phyloP scores from a whole-genome alignment of 1,139 yeast species.

The Tardiomyces blankii region DNA sequence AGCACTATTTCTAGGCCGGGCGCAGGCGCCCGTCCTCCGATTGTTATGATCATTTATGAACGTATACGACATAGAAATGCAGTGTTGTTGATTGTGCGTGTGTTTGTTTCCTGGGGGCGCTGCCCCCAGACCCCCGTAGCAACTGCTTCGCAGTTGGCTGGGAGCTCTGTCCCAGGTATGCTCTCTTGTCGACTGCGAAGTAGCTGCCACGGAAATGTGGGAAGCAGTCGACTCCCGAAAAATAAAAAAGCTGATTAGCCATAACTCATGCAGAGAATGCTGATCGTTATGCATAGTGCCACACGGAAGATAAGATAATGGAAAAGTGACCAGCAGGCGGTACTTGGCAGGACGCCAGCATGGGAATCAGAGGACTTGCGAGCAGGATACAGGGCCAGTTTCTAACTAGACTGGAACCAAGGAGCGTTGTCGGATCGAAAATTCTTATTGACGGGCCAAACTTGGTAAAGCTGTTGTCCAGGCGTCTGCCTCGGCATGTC shows the following conservation, averaged over 20 bases:
- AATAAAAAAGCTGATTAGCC: too few relatives aligned
- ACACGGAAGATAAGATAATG: too few relatives aligned
- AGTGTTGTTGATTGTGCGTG: not conserved
- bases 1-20: not conserved
- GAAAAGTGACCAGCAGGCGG: too few relatives aligned
- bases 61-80: not conserved
- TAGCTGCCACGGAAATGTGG: too few relatives aligned
- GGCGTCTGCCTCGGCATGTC: not conserved
- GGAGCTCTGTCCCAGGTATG: too few relatives aligned
- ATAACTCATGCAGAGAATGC: too few relatives aligned
- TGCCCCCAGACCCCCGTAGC: too few relatives aligned
- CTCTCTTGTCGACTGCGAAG: too few relatives aligned
- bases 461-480: not conserved
- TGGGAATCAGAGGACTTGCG: not conserved
- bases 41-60: not conserved
- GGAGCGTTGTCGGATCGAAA: not conserved
- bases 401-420: not conserved
- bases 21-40: not conserved
- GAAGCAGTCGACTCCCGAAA: too few relatives aligned
- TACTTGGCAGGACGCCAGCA: too few relatives aligned
- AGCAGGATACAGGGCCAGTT: not conserved
- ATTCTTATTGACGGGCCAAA: not conserved
- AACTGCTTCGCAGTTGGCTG: too few relatives aligned
- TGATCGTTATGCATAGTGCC: too few relatives aligned
- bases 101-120: not conserved